phyloP scores from a whole-genome alignment of 176 grass and related monocot genomes.

The Musa itinerans region DNA sequence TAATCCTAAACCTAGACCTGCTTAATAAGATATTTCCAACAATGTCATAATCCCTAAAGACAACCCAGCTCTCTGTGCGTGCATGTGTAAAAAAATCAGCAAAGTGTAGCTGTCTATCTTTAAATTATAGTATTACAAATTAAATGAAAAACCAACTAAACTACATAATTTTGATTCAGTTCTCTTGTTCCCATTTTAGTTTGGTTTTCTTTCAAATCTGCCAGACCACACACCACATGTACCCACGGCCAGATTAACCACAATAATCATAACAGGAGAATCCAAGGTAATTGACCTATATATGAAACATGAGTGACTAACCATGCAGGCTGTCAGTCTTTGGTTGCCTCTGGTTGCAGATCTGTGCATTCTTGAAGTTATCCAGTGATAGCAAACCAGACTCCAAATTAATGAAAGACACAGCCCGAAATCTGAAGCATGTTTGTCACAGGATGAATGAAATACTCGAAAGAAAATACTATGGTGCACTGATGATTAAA shows the following conservation, averaged over 20 bases:
- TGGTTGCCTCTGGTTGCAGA: conserved; percentile 66
- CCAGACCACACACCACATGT: neutral
- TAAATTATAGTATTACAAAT: no score
- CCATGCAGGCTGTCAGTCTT: conserved; percentile 71
- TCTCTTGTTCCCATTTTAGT: neutral
- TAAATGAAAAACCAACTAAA: no score
- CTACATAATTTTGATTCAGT: no score
- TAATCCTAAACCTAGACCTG: neutral
- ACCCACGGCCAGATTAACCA: neutral
- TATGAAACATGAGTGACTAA: conserved; percentile 14
- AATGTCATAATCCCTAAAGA: no score
- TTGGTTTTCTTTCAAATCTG: neutral
- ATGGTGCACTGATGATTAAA: conserved; percentile 2
- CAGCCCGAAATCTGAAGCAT: conserved; percentile 58
- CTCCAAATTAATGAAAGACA: conserved; percentile 73
- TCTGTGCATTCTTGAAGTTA: conserved; percentile 55
- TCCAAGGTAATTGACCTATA: no score
- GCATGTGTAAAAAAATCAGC: no score
- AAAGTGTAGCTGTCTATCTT: no score
- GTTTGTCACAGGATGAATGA: conserved; percentile 17
- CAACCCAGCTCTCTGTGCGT: no score
- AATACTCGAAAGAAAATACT: conserved; percentile 12
- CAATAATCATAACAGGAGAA: neutral
- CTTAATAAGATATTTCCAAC: no score
- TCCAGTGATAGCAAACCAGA: conserved; percentile 59